Base-by-base conservation (phyloP, 495 filamentous ascomycete species). In the Tuber umbilicatum region DNA sequence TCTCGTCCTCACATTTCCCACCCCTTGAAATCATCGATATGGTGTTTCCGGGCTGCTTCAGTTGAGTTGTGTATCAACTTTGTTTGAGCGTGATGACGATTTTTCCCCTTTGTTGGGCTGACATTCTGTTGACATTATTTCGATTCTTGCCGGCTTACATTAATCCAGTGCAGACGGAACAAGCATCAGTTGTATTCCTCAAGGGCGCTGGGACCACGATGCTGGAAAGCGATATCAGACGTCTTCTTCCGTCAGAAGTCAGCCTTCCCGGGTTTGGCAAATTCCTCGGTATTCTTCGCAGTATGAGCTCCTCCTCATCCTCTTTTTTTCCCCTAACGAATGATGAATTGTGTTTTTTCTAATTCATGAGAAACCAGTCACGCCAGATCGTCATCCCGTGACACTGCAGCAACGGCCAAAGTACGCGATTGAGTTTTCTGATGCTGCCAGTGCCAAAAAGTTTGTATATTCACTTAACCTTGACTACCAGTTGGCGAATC, bases 201-300 rank as follows among this genome's bases (percentile, higher is more conserved):
- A 81, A 43, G 68, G 79, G 79, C 31, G 75, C 75, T 39, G 79
- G 79, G n/a, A 73, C 74, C 19, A 78, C 79, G 47, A n/a, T 81
- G 10, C 74, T 81, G 2, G 79, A 78, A 73, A 76, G 78, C 64
- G 79, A 81, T 41, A 81, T 81, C 19, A 72, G 78, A 38, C 79
- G 79, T 35, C 79, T 81, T 31, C 50, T 73, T 21, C 74, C 79
- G 67, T 45, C 64, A 23, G 80, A 80, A 76, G 47, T 37, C 17
- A 79, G 80, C 68, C 74, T 81, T 43, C 79, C 79, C 31, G 79
- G 77, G 50, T 81, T 81, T 60, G 77, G 77, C 67, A 42, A 69
- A 43, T 72, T 74, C n/a, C 47, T 70, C 69, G 79, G 80, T 38
- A 78, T 80, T 68, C 55, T 80, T 37, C 45, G 70, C 7, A 79